Conservation (phyloP, 768 basidiomycete species). For the Collybia nuda region DNA sequence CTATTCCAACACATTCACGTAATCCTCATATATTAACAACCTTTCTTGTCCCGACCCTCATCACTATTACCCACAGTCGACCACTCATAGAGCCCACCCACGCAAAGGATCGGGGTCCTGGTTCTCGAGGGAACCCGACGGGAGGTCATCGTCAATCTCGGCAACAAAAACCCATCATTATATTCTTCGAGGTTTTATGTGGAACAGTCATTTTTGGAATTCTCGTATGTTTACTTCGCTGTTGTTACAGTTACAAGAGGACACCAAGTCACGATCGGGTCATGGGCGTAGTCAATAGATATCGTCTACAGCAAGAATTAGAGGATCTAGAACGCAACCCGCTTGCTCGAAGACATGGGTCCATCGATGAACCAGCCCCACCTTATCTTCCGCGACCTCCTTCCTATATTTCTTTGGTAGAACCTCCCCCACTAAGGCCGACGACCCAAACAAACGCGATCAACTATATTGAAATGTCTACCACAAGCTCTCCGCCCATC, state of each 20-base stretch:
- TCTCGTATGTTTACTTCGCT: slow-evolving; percentile 37
- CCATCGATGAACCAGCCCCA: slow-evolving; percentile 45
- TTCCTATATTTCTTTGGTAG: slow-evolving; percentile 29
- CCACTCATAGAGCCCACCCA: slow-evolving; percentile 6
- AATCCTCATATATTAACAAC: no score
- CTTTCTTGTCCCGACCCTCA: no score
- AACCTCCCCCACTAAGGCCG: not conserved
- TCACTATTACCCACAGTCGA: no score
- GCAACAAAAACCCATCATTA: slow-evolving; percentile 29
- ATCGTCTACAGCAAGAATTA: slow-evolving; percentile 51
- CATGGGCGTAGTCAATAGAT: slow-evolving; percentile 37
- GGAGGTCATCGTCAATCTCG: not conserved
- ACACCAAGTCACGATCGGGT: slow-evolving; percentile 48
- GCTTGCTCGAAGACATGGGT: slow-evolving; percentile 19
- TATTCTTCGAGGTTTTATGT: slow-evolving; percentile 47
- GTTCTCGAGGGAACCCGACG: no score
- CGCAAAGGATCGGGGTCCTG: not conserved
- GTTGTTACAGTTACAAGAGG: slow-evolving; percentile 39
- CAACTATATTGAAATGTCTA: slow-evolving; percentile 12
- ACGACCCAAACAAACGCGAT: not conserved
- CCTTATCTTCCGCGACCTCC: slow-evolving; percentile 54
- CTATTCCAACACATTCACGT: no score
- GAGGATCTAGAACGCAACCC: slow-evolving; percentile 44
- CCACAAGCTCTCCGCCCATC: slow-evolving; percentile 5
- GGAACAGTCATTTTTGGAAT: slow-evolving; percentile 36